A percentile compares a stretch with the other conserved stretches of the same genome.
phyloP scores from a whole-genome alignment of 225 moss, liverwort and hornwort species.

The Ulota crispa region DNA sequence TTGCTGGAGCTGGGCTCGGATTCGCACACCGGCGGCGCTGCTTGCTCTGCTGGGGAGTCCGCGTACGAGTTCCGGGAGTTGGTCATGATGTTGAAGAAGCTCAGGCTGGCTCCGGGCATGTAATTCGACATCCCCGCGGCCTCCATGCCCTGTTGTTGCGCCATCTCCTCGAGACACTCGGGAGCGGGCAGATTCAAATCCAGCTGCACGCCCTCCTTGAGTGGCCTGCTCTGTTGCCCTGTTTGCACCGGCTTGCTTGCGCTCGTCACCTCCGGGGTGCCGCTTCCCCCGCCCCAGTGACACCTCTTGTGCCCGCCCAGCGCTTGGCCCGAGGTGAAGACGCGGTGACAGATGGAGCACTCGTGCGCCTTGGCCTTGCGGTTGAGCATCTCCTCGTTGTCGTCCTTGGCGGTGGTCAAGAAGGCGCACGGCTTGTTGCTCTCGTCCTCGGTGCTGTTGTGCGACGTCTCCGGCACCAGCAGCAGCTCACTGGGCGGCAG shows the following conservation, averaged over 20 bases:
- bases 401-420: conserved; percentile 63
- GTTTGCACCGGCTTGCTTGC: conserved; percentile 32
- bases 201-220: conserved; percentile 64
- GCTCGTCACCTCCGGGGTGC: conserved; percentile 52
- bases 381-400: conserved; percentile 76
- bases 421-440: conserved; percentile 51
- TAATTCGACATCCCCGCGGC: conserved; percentile 29
- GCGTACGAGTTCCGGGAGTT: conserved; percentile 14
- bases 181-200: conserved; percentile 92
- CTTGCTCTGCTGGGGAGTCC: conserved; percentile 22
- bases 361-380: conserved; percentile 73
- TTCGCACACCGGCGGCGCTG: background rate
- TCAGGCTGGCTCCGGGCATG: conserved; percentile 21
- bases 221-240: conserved; percentile 44
- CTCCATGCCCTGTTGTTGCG: conserved; percentile 42
- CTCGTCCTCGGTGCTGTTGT: conserved; percentile 49
- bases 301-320: conserved; percentile 98
- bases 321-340: conserved; percentile 87
- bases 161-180: conserved; percentile 53
- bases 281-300: conserved; percentile 75
- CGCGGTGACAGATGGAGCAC: conserved; percentile 83
- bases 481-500: conserved; percentile 44
- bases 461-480: conserved; percentile 59
- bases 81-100: conserved; percentile 35
- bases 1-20: conserved; percentile 8